Evolutionary conservation across 306 rosid species (phyloP), one percentile per base, ranked within the genome.

Genomic region (Cicer yamashitae): DNA sequence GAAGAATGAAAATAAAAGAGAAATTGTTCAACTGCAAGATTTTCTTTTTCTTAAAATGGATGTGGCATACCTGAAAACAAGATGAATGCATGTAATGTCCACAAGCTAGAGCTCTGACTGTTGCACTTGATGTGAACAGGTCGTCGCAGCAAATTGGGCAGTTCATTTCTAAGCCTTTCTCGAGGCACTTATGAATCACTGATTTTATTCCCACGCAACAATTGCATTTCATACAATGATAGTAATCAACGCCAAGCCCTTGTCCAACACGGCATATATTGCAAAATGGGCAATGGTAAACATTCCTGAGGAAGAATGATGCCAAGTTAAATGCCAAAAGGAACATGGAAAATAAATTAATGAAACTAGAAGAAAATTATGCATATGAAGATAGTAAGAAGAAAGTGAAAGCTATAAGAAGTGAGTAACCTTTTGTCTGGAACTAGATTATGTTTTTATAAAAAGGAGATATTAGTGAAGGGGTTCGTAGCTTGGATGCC

Each of bases 51-150:
- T 50, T 79, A 30, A 63, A 60, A 77, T 12, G 43, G 51, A 57
- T 41, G 46, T 67, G 60, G 52, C 46, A 82, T 46, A 76, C 99
- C 99, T 96, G 99, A 86, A 96, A 96, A 87, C 99, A 96, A 82
- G 98, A 96, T 40, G 99, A 96, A 87, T 96, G 99, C 99, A 96
- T 96, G 86, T 92, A 96, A 84, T 96, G 99, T 60, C 99, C 99
- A 83, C 99, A 96, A 9, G 98, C 96, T 74, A 92, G 90, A 67
- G 90, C 92, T 80, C 99, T 88, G 79, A 96, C 97, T 5, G 98
- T 87, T 56, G 96, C 96, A 86, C 98, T 96, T 71, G 99, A 96
- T 72, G 99, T 96, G 80, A 96, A 96, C 9, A 96, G 79, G 82
- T 89, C 91, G 25, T 96, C 99, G 15, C 98, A 92, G 87, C 99